Percentiles rank a stretch among this genome's conserved stretches.
These are phyloP conservation scores for Ceriops tagal DNA, from an alignment of 345 rosid species.

Conservation along the genomic window DNA sequence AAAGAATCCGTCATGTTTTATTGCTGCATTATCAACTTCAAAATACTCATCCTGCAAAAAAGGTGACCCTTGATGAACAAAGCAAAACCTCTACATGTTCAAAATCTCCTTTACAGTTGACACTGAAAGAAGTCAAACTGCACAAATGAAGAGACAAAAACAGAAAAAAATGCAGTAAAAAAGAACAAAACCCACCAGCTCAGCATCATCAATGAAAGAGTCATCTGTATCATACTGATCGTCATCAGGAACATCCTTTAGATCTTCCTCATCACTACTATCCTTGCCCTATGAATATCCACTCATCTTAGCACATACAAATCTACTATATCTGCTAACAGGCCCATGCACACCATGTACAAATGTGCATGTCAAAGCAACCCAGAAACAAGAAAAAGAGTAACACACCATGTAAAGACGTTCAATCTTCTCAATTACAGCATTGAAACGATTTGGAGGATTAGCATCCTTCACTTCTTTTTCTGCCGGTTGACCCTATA, in stretches of 20 bases:
- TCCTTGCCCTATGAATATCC: conserved; percentile 60
- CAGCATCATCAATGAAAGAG: conserved; percentile 91
- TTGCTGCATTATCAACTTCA: conserved; percentile 86
- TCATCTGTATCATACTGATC: conserved; percentile 96
- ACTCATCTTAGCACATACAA: conserved; percentile 17
- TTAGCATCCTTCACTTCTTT: conserved; percentile 52
- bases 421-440: conserved; percentile 95
- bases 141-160: conserved; percentile 6
- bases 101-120: not conserved
- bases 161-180: not conserved
- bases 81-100: not conserved
- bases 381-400: not conserved
- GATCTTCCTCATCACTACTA: conserved; percentile 91
- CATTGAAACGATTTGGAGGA: conserved; percentile 67
- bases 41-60: conserved; percentile 89
- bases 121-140: conserved; percentile 1
- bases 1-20: conserved; percentile 89
- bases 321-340: not conserved
- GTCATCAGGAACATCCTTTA: conserved; percentile 78
- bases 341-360: not conserved
- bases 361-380: not conserved
- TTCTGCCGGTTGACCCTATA: conserved; percentile 51
- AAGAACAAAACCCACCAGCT: conserved; percentile 59
- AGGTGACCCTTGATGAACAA: not conserved
- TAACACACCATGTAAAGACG: conserved; percentile 77